Base-by-base conservation (phyloP, 2,329 filamentous ascomycete genomes). In the Cladosporium sp. region DNA sequence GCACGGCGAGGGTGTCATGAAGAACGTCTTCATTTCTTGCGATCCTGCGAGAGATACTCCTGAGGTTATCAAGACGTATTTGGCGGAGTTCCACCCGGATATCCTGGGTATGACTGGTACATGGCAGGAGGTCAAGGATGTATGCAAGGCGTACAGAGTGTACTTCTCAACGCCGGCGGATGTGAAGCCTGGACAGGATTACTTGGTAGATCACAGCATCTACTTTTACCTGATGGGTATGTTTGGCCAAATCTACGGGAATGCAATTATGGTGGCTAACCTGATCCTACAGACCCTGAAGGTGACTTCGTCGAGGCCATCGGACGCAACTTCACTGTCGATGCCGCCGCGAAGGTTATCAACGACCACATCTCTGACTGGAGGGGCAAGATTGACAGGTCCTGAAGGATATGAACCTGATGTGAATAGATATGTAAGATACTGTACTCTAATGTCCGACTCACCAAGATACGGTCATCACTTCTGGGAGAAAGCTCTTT, bases 251-350 rank as follows among this genome's bases (percentile, higher is more conserved):
- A 3, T 3, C 0, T 37, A 3, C 19, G 17, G 12, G 47, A 9
- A 12, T 9, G 7, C 7, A 17, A 5, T 6, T 7, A 6, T 22
- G 6, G 5, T 52, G 25, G 49, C 49, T 59, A 22, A 52, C 49
- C 47, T 15, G 11, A 15, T 25, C 7, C 11, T 36, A 25, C 67
- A 86, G 94, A 97, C 73, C 94, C 94, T 0, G 92, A 97, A 67
- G 93, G 93, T 19, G 92, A 99, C 74, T 99, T 99, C 74, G 93
- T 99, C 28, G 95, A 99, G 79, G 95, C 92, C 12, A 87, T 99
- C 70, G 94, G 94, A 17, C 82, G 94, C 63, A 94, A 99, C 76
- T 92, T 97, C 76, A 96, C 90, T 42, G 90, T 93, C 1, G 88
- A 94, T 63, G 84, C 90, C 69, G 94, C 88, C 1, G 89, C 92